Evolutionary conservation across 805 yeast genomes (phyloP).

Genomic region (Metschnikowia gelsemii): DNA sequence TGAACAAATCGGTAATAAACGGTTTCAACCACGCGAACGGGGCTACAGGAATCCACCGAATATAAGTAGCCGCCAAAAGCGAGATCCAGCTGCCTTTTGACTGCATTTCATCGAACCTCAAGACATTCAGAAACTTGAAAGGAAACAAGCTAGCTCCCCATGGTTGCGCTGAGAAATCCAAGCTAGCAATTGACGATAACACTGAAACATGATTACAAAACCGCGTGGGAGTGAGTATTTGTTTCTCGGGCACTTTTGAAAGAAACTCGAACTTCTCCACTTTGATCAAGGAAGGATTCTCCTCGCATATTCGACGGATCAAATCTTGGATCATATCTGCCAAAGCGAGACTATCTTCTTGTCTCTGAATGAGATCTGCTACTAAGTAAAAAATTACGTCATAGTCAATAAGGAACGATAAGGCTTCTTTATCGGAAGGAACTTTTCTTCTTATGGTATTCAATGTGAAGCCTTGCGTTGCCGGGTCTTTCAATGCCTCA

Average conservation of each 20-base stretch:
- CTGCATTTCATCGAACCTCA: not conserved
- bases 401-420: not conserved
- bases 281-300: not conserved
- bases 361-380: not conserved
- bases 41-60: conserved; percentile 1
- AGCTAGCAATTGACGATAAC: not conserved
- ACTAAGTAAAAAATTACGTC: not conserved
- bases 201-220: not conserved
- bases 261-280: conserved; percentile 4
- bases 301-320: not conserved
- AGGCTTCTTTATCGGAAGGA: not conserved
- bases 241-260: not conserved
- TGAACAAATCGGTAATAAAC: conserved; percentile 3
- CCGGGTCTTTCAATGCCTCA: conserved; percentile 3
- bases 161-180: conserved; percentile 4
- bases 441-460: not conserved
- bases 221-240: not conserved
- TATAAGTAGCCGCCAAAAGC: not conserved
- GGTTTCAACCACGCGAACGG: conserved; percentile 10
- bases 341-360: not conserved
- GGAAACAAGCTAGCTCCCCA: conserved; percentile 6
- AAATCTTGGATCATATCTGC: not conserved
- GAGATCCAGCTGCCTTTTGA: not conserved
- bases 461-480: conserved; percentile 3
- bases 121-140: conserved; percentile 1